Evolutionary conservation across 371 early-diverging fungal genomes (phyloP).

Genomic region (Lichtheimia ramosa): DNA sequence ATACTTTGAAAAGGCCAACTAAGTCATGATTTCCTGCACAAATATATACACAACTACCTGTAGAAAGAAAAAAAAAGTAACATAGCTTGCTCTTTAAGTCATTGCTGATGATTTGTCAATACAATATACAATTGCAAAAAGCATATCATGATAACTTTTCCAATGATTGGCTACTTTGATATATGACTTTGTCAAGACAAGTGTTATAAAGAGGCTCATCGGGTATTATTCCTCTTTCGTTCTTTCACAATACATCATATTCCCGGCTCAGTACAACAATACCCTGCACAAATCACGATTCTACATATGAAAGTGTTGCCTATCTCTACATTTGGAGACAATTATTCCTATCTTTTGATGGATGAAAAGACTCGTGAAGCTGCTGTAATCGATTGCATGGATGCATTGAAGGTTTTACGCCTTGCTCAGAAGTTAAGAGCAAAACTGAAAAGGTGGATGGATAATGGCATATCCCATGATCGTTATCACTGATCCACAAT

Average conservation of each 20-base stretch:
- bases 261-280: no score
- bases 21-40: background rate
- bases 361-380: slow-evolving; percentile 66
- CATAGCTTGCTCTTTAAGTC: no score
- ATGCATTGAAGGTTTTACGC: slow-evolving; percentile 52
- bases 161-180: no score
- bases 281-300: no score
- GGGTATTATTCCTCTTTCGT: slow-evolving; percentile 11
- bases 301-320: slow-evolving; percentile 22
- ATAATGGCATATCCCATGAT: background rate
- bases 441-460: slow-evolving; percentile 50
- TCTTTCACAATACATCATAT: background rate
- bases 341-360: slow-evolving; percentile 74
- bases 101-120: no score
- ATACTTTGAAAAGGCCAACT: slow-evolving; percentile 56
- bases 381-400: slow-evolving; percentile 61
- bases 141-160: no score
- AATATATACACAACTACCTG: no score
- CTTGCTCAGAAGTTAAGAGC: slow-evolving; percentile 29
- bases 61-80: no score
- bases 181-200: no score
- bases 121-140: no score
- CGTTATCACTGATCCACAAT: background rate
- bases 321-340: slow-evolving; percentile 18
- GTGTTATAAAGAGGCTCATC: no score